Percentiles rank a stretch among this genome's conserved stretches.
Evolutionary conservation across 139 green algal species (phyloP).

Genomic region (Coelastrella sp.): DNA sequence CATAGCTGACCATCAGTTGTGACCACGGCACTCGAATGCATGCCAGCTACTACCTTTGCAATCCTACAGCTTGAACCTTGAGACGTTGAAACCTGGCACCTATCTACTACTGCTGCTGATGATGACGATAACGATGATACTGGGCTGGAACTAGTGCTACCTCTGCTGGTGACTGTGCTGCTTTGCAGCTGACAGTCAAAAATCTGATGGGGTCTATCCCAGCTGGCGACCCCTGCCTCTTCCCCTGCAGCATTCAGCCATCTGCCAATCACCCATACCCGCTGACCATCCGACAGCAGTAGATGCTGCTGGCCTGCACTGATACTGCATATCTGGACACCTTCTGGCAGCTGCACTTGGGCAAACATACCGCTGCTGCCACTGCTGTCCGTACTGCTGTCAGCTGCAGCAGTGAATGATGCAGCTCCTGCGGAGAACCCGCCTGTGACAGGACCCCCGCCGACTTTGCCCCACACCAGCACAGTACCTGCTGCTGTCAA

Average conservation of each 20-base stretch:
- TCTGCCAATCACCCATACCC: slow-evolving; percentile 72
- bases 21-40: slow-evolving; percentile 67
- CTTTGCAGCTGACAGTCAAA: too few species aligned
- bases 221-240: slow-evolving; percentile 26
- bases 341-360: background rate
- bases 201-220: slow-evolving; percentile 51
- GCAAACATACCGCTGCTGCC: slow-evolving; percentile 40
- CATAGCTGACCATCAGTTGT: slow-evolving; percentile 62
- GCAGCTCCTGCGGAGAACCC: background rate
- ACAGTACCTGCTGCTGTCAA: slow-evolving; percentile 68
- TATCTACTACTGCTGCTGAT: too few species aligned
- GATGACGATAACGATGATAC: too few species aligned
- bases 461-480: slow-evolving; percentile 76
- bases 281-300: slow-evolving; percentile 69
- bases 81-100: too few species aligned
- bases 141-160: too few species aligned
- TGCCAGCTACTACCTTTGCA: slow-evolving; percentile 58
- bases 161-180: too few species aligned
- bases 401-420: background rate
- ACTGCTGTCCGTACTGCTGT: background rate
- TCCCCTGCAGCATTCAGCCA: slow-evolving; percentile 43
- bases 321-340: slow-evolving; percentile 61
- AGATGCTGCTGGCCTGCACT: slow-evolving; percentile 70
- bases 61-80: slow-evolving; percentile 13
- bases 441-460: slow-evolving; percentile 17